Percentiles rank a stretch among this genome's conserved stretches.
Evolutionary conservation across 2,329 filamentous ascomycete species (phyloP).

Genomic region (Intubia oerlemansii): DNA sequence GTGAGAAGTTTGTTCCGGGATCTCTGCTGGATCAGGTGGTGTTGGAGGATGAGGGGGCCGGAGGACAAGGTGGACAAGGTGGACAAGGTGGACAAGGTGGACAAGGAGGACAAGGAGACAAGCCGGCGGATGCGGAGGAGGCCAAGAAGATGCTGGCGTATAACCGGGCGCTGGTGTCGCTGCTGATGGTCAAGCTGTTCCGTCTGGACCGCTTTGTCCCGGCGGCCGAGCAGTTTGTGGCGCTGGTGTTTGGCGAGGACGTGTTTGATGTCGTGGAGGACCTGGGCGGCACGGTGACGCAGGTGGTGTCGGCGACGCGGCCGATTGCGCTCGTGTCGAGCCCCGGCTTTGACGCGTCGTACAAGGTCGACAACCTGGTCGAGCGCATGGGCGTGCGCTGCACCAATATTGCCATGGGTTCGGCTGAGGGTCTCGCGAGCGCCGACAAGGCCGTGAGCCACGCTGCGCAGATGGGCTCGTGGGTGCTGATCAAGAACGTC

Average conservation of each 20-base stretch:
- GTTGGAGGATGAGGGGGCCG: not conserved
- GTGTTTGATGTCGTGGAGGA: constrained; percentile 74
- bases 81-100: no score
- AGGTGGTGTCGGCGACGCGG: constrained; percentile 64
- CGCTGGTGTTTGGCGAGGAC: constrained; percentile 61
- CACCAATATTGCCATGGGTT: constrained; percentile 98
- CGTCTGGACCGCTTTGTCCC: constrained; percentile 91
- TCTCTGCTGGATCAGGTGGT: constrained; percentile 46
- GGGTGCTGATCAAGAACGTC: constrained; percentile 98
- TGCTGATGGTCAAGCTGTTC: constrained; percentile 84
- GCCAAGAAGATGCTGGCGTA: constrained; percentile 15
- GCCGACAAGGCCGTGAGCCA: constrained; percentile 91
- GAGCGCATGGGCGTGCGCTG: constrained; percentile 65
- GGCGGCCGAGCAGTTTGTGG: constrained; percentile 75
- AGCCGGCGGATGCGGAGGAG: not conserved
- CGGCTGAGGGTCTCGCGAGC: constrained; percentile 76
- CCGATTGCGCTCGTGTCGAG: constrained; percentile 87
- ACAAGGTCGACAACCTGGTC: constrained; percentile 93
- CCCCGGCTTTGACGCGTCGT: constrained; percentile 92
- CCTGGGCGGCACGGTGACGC: constrained; percentile 61
- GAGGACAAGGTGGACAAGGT: no score
- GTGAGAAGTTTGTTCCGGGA: constrained; percentile 61
- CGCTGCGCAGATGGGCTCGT: constrained; percentile 76
- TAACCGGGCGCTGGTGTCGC: constrained; percentile 60
- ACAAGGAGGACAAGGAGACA: no score